Evolutionary conservation across 208 protist genomes (phyloP).

Genomic region (Angomonas deanei): DNA sequence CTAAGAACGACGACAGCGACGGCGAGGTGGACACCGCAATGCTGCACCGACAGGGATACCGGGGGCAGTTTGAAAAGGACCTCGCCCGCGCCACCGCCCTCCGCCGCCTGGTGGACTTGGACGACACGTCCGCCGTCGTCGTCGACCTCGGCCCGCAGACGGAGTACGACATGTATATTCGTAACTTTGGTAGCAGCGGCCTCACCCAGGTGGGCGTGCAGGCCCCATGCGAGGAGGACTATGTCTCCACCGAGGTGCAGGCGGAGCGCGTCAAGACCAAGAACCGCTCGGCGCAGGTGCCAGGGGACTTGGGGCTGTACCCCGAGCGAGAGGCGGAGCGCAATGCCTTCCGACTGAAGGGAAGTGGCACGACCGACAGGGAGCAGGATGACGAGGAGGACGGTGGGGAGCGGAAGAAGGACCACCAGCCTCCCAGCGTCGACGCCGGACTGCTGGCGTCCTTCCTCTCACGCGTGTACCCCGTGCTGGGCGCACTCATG

Average conservation of each 20-base stretch:
- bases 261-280: conserved; percentile 47
- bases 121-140: conserved; percentile 54
- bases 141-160: conserved; percentile 70
- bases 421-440: conserved; percentile 16
- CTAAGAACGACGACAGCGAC: conserved; percentile 8
- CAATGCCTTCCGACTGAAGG: conserved; percentile 17
- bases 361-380: not conserved
- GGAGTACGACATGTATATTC: conserved; percentile 85
- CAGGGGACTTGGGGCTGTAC: conserved; percentile 73
- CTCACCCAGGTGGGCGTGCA: conserved; percentile 49
- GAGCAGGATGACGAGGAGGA: not conserved
- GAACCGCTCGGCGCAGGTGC: conserved; percentile 33
- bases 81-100: conserved; percentile 59
- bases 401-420: not conserved
- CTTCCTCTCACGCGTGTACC: conserved; percentile 64
- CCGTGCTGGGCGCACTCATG: conserved; percentile 57
- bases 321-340: conserved; percentile 52
- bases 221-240: conserved; percentile 57
- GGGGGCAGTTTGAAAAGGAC: conserved; percentile 69
- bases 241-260: conserved; percentile 49
- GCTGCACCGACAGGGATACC: conserved; percentile 74
- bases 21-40: conserved; percentile 10
- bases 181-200: conserved; percentile 56
- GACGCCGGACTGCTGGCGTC: conserved; percentile 40
- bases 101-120: conserved; percentile 78